Conservation (phyloP, 768 basidiomycete genomes). For the Suillus placidus region DNA sequence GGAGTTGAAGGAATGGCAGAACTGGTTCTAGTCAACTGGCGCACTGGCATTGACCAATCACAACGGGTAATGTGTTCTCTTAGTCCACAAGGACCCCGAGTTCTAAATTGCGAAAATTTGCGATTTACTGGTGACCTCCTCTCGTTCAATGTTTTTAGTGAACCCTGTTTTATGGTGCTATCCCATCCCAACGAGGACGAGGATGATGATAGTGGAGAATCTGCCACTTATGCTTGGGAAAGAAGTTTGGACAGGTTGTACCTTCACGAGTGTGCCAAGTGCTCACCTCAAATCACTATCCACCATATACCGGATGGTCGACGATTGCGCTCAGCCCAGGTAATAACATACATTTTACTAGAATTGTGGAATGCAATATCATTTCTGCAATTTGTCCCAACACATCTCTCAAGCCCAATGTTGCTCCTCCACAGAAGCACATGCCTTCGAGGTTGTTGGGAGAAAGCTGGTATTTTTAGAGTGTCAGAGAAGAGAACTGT, state of each 20-base stretch:
- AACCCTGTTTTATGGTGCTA: slow-evolving; percentile 29
- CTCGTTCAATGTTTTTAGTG: slow-evolving; percentile 33
- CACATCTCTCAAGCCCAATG: slow-evolving; percentile 42
- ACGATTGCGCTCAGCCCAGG: slow-evolving; percentile 15
- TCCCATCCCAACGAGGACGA: slow-evolving; percentile 38
- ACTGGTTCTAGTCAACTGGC: slow-evolving; percentile 34
- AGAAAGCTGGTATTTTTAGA: slow-evolving; percentile 36
- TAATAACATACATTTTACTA: slow-evolving; percentile 53
- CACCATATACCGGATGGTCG: slow-evolving; percentile 23
- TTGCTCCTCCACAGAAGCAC: slow-evolving; percentile 30
- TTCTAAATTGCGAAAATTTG: slow-evolving; percentile 3
- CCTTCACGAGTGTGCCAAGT: slow-evolving; percentile 30
- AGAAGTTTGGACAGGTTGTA: slow-evolving; percentile 35
- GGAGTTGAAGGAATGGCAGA: slow-evolving; percentile 37
- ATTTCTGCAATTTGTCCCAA: slow-evolving; percentile 52
- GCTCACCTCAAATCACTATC: slow-evolving; percentile 32
- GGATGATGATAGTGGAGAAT: slow-evolving; percentile 28
- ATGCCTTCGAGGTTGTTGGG: slow-evolving; percentile 33
- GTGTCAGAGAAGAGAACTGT: slow-evolving; percentile 20
- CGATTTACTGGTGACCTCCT: slow-evolving; percentile 32
- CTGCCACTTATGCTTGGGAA: slow-evolving; percentile 25
- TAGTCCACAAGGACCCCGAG: background rate
- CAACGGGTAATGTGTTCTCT: slow-evolving; percentile 1
- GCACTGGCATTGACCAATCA: slow-evolving; percentile 21
- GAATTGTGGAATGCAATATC: slow-evolving; percentile 49